These are phyloP conservation scores for Amoebophrya sp. DNA, from an alignment of 169 alveolate species.

Conservation along the genomic window DNA sequence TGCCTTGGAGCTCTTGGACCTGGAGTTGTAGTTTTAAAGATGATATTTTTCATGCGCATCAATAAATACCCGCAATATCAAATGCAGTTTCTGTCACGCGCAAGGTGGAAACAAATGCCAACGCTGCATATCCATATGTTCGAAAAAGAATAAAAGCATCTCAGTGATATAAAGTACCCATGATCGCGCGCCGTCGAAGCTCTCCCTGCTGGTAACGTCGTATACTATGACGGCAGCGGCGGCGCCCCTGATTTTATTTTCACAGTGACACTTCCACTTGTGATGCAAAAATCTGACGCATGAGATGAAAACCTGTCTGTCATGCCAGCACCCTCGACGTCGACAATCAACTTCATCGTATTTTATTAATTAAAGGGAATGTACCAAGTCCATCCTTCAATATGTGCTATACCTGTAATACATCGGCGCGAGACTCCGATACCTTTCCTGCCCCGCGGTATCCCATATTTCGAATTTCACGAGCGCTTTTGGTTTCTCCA, in stretches of 20 bases:
- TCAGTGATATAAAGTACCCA: constrained; percentile 61
- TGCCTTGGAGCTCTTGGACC: background rate
- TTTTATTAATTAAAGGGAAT: background rate
- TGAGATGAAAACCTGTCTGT: background rate
- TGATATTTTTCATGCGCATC: no score
- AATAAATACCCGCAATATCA: no score
- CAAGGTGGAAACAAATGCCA: no score
- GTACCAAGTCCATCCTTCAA: background rate
- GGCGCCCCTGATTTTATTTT: constrained; percentile 62
- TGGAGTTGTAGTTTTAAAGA: no score
- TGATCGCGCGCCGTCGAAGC: constrained; percentile 67
- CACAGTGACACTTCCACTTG: background rate
- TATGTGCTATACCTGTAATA: constrained; percentile 66
- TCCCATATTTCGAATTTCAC: constrained; percentile 79
- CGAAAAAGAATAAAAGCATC: constrained; percentile 38
- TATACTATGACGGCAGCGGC: constrained; percentile 75
- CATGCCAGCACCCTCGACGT: no score
- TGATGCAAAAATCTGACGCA: background rate
- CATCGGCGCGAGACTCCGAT: constrained; percentile 70
- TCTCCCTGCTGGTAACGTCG: constrained; percentile 65
- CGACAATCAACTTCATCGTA: background rate
- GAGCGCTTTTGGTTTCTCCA: constrained; percentile 38
- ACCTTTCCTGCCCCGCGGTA: constrained; percentile 70
- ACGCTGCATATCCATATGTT: no score
- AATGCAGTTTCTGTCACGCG: no score